phyloP scores from a whole-genome alignment of 225 moss, liverwort and hornwort species.

The Sphagnum tenellum region DNA sequence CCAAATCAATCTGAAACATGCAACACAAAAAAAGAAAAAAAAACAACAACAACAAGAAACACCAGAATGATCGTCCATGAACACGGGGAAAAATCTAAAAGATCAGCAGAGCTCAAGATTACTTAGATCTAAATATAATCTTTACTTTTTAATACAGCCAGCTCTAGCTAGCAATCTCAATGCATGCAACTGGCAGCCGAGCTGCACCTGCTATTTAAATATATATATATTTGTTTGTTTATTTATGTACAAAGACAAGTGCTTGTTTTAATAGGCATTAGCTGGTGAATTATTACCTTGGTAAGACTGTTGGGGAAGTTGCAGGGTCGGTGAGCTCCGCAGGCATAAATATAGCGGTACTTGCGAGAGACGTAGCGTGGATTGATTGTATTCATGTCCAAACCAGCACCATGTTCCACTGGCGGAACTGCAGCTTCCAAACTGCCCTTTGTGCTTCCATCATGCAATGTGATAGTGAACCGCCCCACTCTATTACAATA shows the following conservation, averaged over 20 bases:
- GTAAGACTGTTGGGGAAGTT: conserved; percentile 29
- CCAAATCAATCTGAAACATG: conserved; percentile 18
- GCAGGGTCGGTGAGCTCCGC: conserved; percentile 21
- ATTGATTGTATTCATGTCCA: conserved; percentile 39
- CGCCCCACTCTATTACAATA: conserved; percentile 16
- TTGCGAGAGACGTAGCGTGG: conserved; percentile 10
- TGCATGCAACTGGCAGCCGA: no score
- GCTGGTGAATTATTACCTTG: conserved; percentile 8
- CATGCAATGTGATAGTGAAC: conserved; percentile 17
- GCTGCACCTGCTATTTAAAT: no score
- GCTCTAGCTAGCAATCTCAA: no score
- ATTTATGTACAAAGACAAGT: not conserved
- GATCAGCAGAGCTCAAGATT: no score
- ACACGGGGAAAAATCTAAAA: no score
- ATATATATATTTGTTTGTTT: no score
- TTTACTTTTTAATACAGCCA: no score
- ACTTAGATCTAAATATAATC: no score
- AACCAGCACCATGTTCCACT: conserved; percentile 20
- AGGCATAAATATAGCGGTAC: conserved; percentile 26
- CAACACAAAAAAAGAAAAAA: no score
- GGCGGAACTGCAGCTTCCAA: conserved; percentile 19
- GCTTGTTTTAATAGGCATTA: not conserved
- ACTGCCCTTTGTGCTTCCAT: conserved; percentile 17
- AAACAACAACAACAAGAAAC: no score
- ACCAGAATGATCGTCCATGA: no score